Conservation (phyloP, 306 rosid species). For the Vigna angularis region DNA sequence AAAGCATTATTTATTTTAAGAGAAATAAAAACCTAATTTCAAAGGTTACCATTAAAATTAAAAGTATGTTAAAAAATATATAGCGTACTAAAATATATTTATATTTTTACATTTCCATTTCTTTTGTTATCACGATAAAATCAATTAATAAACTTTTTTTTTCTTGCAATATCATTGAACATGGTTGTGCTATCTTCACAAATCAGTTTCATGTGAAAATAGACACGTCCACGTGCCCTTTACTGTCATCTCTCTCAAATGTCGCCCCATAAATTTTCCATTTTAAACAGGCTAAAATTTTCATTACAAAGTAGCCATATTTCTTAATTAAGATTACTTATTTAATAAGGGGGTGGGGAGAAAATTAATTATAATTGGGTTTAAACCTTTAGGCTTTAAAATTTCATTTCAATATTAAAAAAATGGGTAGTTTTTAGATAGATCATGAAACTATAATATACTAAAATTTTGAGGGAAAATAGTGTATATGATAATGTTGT, state of each 20-base stretch:
- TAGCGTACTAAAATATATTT: background rate
- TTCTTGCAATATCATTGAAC: background rate
- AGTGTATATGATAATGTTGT: background rate
- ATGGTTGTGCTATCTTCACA: slow-evolving; percentile 11
- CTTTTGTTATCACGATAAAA: background rate
- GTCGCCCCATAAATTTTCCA: background rate
- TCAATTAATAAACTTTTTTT: background rate
- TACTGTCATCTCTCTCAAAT: slow-evolving; percentile 12
- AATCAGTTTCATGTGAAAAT: slow-evolving; percentile 22
- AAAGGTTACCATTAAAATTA: too few species aligned
- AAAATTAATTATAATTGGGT: background rate
- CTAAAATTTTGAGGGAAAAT: background rate
- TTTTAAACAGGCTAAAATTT: background rate
- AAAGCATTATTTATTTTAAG: background rate
- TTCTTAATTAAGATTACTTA: background rate
- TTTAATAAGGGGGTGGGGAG: background rate
- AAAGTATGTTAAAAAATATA: background rate
- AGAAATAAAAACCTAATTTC: background rate
- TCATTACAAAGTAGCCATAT: background rate
- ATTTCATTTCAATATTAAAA: background rate
- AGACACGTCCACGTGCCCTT: slow-evolving; percentile 39
- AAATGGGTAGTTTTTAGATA: background rate
- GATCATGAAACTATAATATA: background rate
- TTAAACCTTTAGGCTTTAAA: background rate
- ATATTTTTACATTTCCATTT: background rate